Evolutionary conservation across 768 basidiomycete genomes (phyloP), one percentile per base, ranked within the genome.

Genomic region (Pleurotus citrinopileatus): DNA sequence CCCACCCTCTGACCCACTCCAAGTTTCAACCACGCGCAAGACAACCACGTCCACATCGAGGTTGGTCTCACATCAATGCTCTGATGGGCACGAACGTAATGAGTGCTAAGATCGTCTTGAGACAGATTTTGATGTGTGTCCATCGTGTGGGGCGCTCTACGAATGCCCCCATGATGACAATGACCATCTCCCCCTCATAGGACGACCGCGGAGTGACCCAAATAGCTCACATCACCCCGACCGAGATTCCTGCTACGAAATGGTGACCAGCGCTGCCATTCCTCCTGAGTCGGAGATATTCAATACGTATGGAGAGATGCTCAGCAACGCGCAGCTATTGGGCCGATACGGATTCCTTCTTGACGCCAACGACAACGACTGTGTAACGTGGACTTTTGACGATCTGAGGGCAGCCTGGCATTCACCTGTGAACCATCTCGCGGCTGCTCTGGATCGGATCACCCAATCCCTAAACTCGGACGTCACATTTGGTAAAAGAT

Each of bases 101-200:
- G 32, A 9, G 68, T 6, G 80, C 32, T 59, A 51, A 61, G 52
- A 61, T 47, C 56, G 9, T 25, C 52, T 42, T 19, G 66, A 90
- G 85, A 84, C 78, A 46, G 89, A 92, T 56, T 85, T 79, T 63
- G 74, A 82, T 63, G 91, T 92, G 15, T 93, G 91, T 61, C 63
- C 75, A 3, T 74, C 74, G 55, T 93, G 91, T 63, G 91, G 91
- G 22, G 84, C 84, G 2, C 64, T 89, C 12, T 62, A 69, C 7
- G 80, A 85, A 64, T 93, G 91, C 59, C 61, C 65, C n/a, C 91
- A 93, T 63, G 91, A 79, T 37, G 48, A 25, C 32, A 34, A 23
- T 0, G 42, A 38, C 29, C 29, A 29, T 0, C 43, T 40, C 7
- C 32, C 26, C 55, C 52, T 37, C 53, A 54, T 58, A 22, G 50